These are phyloP conservation scores for Fraxinus excelsior DNA, from an alignment of 257 asterid species.

Conservation along the genomic window DNA sequence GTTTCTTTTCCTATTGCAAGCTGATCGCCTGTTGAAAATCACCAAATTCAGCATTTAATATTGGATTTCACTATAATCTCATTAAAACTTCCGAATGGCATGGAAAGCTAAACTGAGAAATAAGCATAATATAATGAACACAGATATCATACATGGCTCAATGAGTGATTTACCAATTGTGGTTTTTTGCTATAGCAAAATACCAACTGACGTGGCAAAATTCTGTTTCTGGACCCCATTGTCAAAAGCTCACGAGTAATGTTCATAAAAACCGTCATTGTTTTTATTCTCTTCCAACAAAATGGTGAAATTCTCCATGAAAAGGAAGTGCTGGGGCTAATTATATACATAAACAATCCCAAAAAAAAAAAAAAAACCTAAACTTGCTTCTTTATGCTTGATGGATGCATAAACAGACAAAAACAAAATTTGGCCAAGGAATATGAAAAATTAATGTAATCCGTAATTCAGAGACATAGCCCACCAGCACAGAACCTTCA, in stretches of 20 bases:
- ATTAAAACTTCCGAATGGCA: background rate
- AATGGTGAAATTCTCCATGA: background rate
- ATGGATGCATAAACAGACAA: too few relatives aligned
- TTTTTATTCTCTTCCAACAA: background rate
- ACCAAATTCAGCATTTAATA: constrained; percentile 5
- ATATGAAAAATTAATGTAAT: too few relatives aligned
- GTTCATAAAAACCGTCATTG: background rate
- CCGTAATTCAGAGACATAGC: too few relatives aligned
- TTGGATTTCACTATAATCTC: background rate
- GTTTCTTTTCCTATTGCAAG: constrained; percentile 69
- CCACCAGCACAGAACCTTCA: background rate
- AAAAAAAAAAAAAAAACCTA: background rate
- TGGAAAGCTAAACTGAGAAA: background rate
- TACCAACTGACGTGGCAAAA: background rate
- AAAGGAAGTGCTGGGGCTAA: background rate
- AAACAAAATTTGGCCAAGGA: too few relatives aligned
- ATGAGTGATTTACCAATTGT: background rate
- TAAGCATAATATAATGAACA: background rate
- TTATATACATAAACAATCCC: too few relatives aligned
- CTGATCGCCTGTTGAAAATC: constrained; percentile 52
- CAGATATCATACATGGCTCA: background rate
- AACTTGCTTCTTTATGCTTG: background rate
- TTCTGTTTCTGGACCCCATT: background rate
- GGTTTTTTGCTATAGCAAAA: background rate
- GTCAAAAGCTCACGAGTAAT: background rate